Conservation (phyloP, 805 yeast species). For the Wickerhamiella hasegawae region DNA sequence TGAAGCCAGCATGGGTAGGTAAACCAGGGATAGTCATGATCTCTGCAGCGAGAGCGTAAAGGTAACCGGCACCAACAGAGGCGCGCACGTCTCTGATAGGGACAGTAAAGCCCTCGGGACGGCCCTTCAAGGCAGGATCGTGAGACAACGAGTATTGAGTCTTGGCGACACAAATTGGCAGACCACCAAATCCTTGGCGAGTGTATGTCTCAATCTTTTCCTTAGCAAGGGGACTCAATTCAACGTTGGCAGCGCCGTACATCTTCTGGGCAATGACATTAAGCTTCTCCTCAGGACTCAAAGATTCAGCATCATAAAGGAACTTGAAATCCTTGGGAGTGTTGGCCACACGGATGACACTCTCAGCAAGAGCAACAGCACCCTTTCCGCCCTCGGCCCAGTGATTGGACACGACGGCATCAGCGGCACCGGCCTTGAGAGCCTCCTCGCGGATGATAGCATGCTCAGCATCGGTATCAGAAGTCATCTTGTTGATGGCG, state of each 20-base stretch:
- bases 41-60: slow-evolving; percentile 92
- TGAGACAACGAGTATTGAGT: slow-evolving; percentile 94
- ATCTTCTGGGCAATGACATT: slow-evolving; percentile 64
- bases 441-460: slow-evolving; percentile 68
- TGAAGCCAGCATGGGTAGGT: slow-evolving; percentile 90
- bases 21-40: slow-evolving; percentile 95
- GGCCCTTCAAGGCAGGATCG: slow-evolving; percentile 86
- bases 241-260: slow-evolving; percentile 86
- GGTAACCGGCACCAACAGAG: slow-evolving; percentile 91
- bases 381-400: slow-evolving; percentile 96
- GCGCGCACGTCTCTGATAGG: slow-evolving; percentile 92
- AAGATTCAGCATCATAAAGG: slow-evolving; percentile 50
- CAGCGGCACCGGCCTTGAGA: slow-evolving; percentile 78
- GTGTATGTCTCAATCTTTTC: slow-evolving; percentile 69
- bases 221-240: slow-evolving; percentile 66
- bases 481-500: slow-evolving; percentile 75
- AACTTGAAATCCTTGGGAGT: slow-evolving; percentile 31
- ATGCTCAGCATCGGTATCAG: slow-evolving; percentile 71
- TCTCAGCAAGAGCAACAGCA: slow-evolving; percentile 67
- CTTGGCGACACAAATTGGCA: slow-evolving; percentile 94
- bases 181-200: slow-evolving; percentile 71
- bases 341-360: slow-evolving; percentile 53
- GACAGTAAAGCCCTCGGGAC: slow-evolving; percentile 82
- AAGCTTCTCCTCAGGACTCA: slow-evolving; percentile 66
- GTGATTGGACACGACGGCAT: slow-evolving; percentile 80